Percentiles rank a stretch among this genome's conserved stretches.
Evolutionary conservation across 1,284 basidiomycete species (phyloP).

Genomic region (Ustilago trichophora): DNA sequence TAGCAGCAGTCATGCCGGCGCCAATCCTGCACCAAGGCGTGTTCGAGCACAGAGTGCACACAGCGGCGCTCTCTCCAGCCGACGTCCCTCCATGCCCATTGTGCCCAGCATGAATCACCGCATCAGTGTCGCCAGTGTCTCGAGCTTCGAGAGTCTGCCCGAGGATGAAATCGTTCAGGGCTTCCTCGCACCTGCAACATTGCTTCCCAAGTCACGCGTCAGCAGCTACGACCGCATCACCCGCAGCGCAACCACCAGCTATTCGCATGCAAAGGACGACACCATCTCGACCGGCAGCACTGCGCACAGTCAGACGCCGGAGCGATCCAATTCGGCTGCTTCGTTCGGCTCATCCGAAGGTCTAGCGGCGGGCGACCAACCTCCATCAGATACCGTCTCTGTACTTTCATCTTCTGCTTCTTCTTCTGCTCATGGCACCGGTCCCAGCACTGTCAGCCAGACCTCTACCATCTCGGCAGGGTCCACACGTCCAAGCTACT

Average conservation of each 20-base stretch:
- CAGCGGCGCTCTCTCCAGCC: slow-evolving; percentile 8
- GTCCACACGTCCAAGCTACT: slow-evolving; percentile 33
- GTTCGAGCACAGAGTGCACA: slow-evolving; percentile 34
- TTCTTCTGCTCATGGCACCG: slow-evolving; percentile 26
- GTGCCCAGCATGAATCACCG: slow-evolving; percentile 45
- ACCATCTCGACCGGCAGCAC: background rate
- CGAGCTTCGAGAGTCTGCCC: slow-evolving; percentile 59
- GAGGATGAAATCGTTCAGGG: slow-evolving; percentile 52
- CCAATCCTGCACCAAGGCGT: slow-evolving; percentile 11
- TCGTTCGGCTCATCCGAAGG: slow-evolving; percentile 13
- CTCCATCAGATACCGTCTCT: slow-evolving; percentile 6
- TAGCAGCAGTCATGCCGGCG: background rate
- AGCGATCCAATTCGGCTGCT: slow-evolving; percentile 7
- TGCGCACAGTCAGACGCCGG: slow-evolving; percentile 2
- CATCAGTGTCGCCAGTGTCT: slow-evolving; percentile 53
- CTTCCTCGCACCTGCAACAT: slow-evolving; percentile 22
- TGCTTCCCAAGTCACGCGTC: slow-evolving; percentile 17
- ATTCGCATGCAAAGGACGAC: slow-evolving; percentile 6
- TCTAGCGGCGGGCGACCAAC: background rate
- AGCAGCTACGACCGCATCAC: slow-evolving; percentile 32
- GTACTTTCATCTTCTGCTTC: slow-evolving; percentile 11
- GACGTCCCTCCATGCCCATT: slow-evolving; percentile 54
- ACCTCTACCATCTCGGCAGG: slow-evolving; percentile 35
- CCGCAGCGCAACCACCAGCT: slow-evolving; percentile 4
- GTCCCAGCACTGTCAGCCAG: slow-evolving; percentile 17